Percentiles rank a stretch among this genome's conserved stretches.
phyloP scores from a whole-genome alignment of 257 asterid species.

The Nicotiana otophora region DNA sequence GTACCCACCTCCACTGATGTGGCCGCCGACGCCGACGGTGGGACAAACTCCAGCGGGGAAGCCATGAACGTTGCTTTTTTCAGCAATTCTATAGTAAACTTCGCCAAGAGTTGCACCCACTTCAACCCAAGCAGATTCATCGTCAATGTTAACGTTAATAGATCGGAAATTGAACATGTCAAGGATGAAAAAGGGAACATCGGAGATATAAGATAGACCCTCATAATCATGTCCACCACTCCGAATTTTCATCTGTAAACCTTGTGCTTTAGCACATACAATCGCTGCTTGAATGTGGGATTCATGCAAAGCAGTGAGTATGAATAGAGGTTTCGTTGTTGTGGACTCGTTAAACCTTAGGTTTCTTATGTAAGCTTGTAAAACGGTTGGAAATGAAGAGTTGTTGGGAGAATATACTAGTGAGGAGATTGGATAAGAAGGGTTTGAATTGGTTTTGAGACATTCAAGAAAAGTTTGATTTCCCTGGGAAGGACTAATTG shows the following conservation, averaged over 20 bases:
- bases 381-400: conserved; percentile 10
- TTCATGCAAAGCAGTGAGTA: conserved; percentile 11
- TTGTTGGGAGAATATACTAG: neutral
- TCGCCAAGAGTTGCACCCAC: conserved; percentile 20
- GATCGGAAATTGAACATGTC: conserved; percentile 20
- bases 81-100: conserved; percentile 15
- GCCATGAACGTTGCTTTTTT: conserved; percentile 15
- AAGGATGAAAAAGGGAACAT: conserved; percentile 6
- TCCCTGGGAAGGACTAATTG: neutral
- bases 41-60: conserved; percentile 21
- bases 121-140: conserved; percentile 17
- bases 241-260: neutral
- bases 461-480: conserved; percentile 15
- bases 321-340: conserved; percentile 14
- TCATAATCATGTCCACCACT: conserved; percentile 26
- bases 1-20: conserved; percentile 17
- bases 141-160: neutral
- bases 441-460: conserved; percentile 1
- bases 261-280: conserved; percentile 7
- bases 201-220: conserved; percentile 16
- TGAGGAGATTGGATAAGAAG: conserved; percentile 10
- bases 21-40: conserved; percentile 17
- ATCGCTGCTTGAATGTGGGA: conserved; percentile 19
- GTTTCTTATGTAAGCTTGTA: conserved; percentile 17
- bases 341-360: conserved; percentile 13